A percentile compares a stretch with the other conserved stretches of the same genome.
Evolutionary conservation across 805 yeast species (phyloP).

Genomic region (Sugiyamaella valdiviana): DNA sequence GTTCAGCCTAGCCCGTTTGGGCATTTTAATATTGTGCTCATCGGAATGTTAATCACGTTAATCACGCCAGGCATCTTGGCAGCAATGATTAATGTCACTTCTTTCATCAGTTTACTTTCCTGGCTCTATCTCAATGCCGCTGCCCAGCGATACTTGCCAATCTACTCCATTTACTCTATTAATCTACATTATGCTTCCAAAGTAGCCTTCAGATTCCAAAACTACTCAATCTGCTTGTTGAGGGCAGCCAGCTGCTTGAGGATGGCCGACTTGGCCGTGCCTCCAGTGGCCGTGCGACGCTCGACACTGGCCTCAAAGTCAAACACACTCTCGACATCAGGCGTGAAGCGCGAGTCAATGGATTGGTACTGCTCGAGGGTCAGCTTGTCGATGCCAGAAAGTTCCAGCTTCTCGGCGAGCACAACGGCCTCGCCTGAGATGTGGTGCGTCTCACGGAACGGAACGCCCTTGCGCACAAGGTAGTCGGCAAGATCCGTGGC

Average conservation of each 20-base stretch:
- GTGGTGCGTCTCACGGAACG: constrained; percentile 98
- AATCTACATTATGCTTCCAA: not conserved
- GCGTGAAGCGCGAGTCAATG: constrained; percentile 74
- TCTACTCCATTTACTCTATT: not conserved
- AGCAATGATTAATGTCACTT: too few relatives aligned
- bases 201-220: not conserved
- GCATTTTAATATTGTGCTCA: too few relatives aligned
- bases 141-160: too few relatives aligned
- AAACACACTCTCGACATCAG: constrained; percentile 79
- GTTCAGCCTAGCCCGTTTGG: too few relatives aligned
- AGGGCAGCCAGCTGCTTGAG: constrained; percentile 50
- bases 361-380: constrained; percentile 67
- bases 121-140: too few relatives aligned
- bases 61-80: too few relatives aligned
- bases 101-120: too few relatives aligned
- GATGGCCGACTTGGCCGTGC: constrained; percentile 92
- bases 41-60: too few relatives aligned
- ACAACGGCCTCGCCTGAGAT: constrained; percentile 97
- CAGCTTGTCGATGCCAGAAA: constrained; percentile 82
- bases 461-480: constrained; percentile 95
- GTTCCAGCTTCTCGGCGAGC: constrained; percentile 68
- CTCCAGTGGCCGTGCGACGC: constrained; percentile 94
- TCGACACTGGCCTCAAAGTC: constrained; percentile 92
- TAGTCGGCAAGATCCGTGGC: constrained; percentile 99
- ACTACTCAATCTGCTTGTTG: not conserved